A percentile compares a stretch with the other conserved stretches of the same genome.
Evolutionary conservation across 1,139 yeast genomes (phyloP).

Genomic region (Blastobotrys serpentis): DNA sequence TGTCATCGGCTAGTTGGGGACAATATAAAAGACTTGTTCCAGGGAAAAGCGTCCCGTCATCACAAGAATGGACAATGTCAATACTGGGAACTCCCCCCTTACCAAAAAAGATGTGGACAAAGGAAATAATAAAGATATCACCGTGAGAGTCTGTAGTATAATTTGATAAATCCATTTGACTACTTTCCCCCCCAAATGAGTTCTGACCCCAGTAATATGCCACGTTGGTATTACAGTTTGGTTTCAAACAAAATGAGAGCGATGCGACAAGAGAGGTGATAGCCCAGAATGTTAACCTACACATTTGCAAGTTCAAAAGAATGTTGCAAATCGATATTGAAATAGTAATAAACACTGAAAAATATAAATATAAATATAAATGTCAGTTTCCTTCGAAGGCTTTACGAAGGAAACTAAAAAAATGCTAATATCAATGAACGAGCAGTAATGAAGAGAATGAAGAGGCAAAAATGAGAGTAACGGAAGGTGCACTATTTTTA

Average conservation of each 20-base stretch:
- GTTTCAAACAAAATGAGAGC: conserved; percentile 24
- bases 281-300: background rate
- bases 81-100: conserved; percentile 44
- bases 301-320: background rate
- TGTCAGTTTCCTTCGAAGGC: too few relatives aligned
- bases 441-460: too few relatives aligned
- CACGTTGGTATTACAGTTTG: conserved; percentile 49
- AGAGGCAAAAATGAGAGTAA: too few relatives aligned
- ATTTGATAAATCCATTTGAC: conserved; percentile 59
- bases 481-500: too few relatives aligned
- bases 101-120: conserved; percentile 55
- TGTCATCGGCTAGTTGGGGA: conserved; percentile 54
- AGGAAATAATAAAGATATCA: conserved; percentile 72
- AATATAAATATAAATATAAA: too few relatives aligned
- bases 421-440: too few relatives aligned
- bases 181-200: conserved; percentile 60
- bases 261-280: conserved; percentile 6
- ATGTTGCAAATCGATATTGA: conserved; percentile 2
- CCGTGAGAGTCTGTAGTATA: conserved; percentile 71
- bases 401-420: too few relatives aligned
- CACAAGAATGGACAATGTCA: conserved; percentile 65
- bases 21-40: conserved; percentile 39
- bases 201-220: conserved; percentile 94
- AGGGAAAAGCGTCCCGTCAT: conserved; percentile 29
- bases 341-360: too few relatives aligned